These are phyloP conservation scores for Microascus cirrosus DNA, from an alignment of 2,329 filamentous ascomycete species.

Conservation along the genomic window DNA sequence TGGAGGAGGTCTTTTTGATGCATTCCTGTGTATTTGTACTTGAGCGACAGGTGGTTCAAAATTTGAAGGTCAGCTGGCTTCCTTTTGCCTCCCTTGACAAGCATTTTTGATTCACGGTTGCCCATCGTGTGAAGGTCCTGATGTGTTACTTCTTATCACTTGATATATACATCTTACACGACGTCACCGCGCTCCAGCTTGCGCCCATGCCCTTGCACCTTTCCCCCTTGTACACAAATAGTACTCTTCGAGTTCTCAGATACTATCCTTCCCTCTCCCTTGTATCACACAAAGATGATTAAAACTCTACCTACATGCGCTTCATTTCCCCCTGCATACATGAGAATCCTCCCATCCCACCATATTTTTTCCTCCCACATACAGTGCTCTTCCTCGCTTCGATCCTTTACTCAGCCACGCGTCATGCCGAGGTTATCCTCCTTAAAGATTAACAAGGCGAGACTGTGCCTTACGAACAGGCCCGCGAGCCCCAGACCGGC, in stretches of 20 bases:
- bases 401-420: conserved; percentile 9
- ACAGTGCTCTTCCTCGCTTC: neutral
- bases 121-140: neutral
- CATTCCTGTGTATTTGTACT: neutral
- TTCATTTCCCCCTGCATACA: neutral
- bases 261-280: neutral
- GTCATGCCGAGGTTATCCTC: conserved; percentile 62
- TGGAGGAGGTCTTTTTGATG: conserved; percentile 1
- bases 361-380: neutral
- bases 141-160: neutral
- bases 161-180: neutral
- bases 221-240: neutral
- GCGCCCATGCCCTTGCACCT: neutral
- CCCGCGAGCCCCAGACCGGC: conserved; percentile 65
- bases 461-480: conserved; percentile 71
- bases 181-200: neutral
- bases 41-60: neutral
- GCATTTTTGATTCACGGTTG: neutral
- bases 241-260: neutral
- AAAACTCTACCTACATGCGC: neutral
- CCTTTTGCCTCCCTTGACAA: neutral
- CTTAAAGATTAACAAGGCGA: conserved; percentile 82
- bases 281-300: neutral
- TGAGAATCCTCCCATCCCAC: neutral
- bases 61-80: neutral